A percentile compares a stretch with the other conserved stretches of the same genome.
Conservation (phyloP, 306 rosid genomes). For the Dicorynia guianensis region DNA sequence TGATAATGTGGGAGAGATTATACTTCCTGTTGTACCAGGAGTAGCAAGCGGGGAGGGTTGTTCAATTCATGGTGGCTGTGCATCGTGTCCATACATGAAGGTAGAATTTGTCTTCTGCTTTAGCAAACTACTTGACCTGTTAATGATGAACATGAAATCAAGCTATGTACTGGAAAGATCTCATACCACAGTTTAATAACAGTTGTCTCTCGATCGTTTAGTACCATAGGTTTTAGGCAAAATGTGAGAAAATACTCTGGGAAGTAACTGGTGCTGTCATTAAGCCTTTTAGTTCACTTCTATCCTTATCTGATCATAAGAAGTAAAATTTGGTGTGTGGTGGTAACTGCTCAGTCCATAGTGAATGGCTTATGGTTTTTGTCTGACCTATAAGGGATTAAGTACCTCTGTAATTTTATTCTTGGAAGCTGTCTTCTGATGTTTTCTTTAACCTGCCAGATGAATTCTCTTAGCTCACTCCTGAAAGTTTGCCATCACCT, state of each 20-base stretch:
- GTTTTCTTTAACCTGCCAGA: slow-evolving; percentile 56
- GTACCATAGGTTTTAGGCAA: background rate
- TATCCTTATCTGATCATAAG: background rate
- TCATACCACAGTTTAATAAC: slow-evolving; percentile 1
- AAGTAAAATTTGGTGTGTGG: background rate
- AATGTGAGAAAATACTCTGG: background rate
- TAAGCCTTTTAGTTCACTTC: background rate
- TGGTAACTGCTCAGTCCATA: background rate
- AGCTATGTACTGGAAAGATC: background rate
- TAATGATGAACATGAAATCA: slow-evolving; percentile 3
- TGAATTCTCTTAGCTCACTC: slow-evolving; percentile 94
- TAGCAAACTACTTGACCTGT: background rate
- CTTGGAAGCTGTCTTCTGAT: slow-evolving; percentile 45
- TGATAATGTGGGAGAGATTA: slow-evolving; percentile 53
- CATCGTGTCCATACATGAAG: slow-evolving; percentile 99
- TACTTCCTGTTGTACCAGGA: slow-evolving; percentile 84
- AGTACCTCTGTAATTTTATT: slow-evolving; percentile 18
- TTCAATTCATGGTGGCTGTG: slow-evolving; percentile 95
- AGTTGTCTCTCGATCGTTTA: slow-evolving; percentile 5
- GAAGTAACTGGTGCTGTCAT: background rate
- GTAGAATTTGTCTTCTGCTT: slow-evolving; percentile 48
- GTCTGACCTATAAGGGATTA: background rate
- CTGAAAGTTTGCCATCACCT: slow-evolving; percentile 74
- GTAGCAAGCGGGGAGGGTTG: slow-evolving; percentile 93
- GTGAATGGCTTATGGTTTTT: background rate